Base-by-base conservation (phyloP, 2,329 filamentous ascomycete species). In the Rugonectria rugulosa region DNA sequence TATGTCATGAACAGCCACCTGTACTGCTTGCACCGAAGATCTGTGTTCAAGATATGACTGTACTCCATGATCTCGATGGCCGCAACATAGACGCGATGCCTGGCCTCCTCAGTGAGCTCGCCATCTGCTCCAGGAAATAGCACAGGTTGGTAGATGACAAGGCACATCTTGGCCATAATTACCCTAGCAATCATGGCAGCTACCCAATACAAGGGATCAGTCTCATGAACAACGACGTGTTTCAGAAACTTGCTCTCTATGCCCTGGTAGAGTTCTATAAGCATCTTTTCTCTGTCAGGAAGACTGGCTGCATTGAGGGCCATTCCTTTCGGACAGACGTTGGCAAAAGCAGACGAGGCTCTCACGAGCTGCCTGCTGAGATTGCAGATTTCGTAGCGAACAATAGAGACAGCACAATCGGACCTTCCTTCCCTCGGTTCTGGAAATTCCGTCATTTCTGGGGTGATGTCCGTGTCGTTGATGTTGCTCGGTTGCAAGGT, bases 161-260 rank as follows among this genome's bases (percentile, higher is more conserved):
- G 79, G 76, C 88, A 91, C 78, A 92, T 86, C 73, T 92, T 94
- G 42, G 87, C 87, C 74, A 92, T 84, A 59, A 93, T 86, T 26
- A 94, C 78, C 9, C 89, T 84, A 3, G 85, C 82, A 20, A 91
- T 79, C 23, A 88, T 89, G 4, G 85, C 86, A 7, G 83, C 83
- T 21, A 89, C 83, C 87, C 88, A 91, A 59, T 86, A 86, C 1
- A 91, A 74, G 0, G 82, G 78, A 40, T 83, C 71, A 59, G 64
- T 74, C 37, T 75, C 70, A 66, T 79, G 46, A n/a, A 50, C 77
- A 52, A 82, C 72, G 46, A 80, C 80, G 53, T 86, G 76, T 31
- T 73, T 73, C 17, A 87, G 72, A 60, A 85, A 86, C 49, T 79
- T 80, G 32, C 79, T 72, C 61, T 87, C 81, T 12, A 87, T 73